Percentiles rank a stretch among this genome's conserved stretches.
Conservation (phyloP, 805 yeast genomes). For the Ogataea kodamae region DNA sequence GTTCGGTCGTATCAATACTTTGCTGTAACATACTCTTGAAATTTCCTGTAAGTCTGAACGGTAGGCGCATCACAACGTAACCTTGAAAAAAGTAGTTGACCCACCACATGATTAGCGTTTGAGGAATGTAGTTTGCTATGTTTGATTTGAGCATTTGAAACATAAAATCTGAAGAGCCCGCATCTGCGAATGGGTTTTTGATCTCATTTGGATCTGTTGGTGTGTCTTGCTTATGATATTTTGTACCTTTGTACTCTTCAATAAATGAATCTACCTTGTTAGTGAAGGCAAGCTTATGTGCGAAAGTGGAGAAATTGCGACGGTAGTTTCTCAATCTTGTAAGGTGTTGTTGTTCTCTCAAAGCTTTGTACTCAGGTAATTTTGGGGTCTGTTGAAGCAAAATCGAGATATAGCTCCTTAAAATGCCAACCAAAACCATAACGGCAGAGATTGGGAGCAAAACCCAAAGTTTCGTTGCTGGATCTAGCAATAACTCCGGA, state of each 20-base stretch:
- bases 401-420: conserved; percentile 64
- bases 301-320: conserved; percentile 46
- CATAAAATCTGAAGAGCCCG: conserved; percentile 67
- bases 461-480: conserved; percentile 84
- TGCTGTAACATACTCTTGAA: conserved; percentile 91
- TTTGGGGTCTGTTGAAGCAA: conserved; percentile 59
- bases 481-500: conserved; percentile 68
- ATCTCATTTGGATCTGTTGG: conserved; percentile 37
- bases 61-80: conserved; percentile 79
- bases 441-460: conserved; percentile 83
- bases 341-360: conserved; percentile 64
- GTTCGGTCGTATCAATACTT: conserved; percentile 78
- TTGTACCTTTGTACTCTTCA: conserved; percentile 35
- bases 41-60: conserved; percentile 85
- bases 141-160: conserved; percentile 77
- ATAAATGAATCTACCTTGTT: conserved; percentile 55
- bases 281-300: conserved; percentile 46
- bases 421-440: conserved; percentile 82
- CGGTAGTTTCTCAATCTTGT: conserved; percentile 56
- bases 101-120: conserved; percentile 94
- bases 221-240: conserved; percentile 49
- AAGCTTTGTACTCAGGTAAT: conserved; percentile 45
- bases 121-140: conserved; percentile 82
- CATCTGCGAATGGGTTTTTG: conserved; percentile 66
- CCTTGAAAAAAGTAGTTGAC: conserved; percentile 92